A percentile compares a stretch with the other conserved stretches of the same genome.
phyloP scores from a whole-genome alignment of 106 monocot species.

The Xerophyta viscosa region DNA sequence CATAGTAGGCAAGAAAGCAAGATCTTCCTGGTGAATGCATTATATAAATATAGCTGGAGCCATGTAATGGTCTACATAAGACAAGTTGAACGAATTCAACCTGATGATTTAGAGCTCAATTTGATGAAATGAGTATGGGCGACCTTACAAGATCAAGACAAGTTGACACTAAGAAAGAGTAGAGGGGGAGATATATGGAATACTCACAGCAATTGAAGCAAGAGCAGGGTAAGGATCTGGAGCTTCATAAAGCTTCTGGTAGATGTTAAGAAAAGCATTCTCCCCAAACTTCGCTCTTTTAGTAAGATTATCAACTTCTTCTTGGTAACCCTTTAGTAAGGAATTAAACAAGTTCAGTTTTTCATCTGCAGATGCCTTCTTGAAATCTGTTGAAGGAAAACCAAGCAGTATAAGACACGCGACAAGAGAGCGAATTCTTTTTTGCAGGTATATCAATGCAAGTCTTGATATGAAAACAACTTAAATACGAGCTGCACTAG shows the following conservation, averaged over 20 bases:
- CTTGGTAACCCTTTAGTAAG: slow-evolving; percentile 91
- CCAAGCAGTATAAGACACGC: background rate
- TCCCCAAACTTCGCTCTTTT: slow-evolving; percentile 99
- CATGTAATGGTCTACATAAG: no score
- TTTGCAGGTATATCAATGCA: no score
- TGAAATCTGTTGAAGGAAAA: slow-evolving; percentile 60
- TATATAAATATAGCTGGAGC: no score
- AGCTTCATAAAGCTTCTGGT: slow-evolving; percentile 99
- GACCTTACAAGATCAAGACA: background rate
- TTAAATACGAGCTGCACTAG: no score
- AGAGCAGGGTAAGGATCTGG: slow-evolving; percentile 98
- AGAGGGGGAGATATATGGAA: background rate
- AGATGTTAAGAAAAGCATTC: slow-evolving; percentile 98
- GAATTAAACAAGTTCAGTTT: slow-evolving; percentile 87
- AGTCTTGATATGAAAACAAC: no score
- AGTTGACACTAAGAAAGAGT: background rate
- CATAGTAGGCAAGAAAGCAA: no score
- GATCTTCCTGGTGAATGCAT: no score
- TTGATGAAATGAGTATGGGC: no score
- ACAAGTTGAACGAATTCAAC: background rate
- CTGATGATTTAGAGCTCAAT: background rate
- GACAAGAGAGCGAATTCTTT: background rate
- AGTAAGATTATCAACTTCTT: slow-evolving; percentile 99
- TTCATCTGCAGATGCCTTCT: slow-evolving; percentile 88
- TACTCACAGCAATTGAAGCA: slow-evolving; percentile 76